Evolutionary conservation across 2,329 filamentous ascomycete genomes (phyloP).

Genomic region (Zasmidium cellare): DNA sequence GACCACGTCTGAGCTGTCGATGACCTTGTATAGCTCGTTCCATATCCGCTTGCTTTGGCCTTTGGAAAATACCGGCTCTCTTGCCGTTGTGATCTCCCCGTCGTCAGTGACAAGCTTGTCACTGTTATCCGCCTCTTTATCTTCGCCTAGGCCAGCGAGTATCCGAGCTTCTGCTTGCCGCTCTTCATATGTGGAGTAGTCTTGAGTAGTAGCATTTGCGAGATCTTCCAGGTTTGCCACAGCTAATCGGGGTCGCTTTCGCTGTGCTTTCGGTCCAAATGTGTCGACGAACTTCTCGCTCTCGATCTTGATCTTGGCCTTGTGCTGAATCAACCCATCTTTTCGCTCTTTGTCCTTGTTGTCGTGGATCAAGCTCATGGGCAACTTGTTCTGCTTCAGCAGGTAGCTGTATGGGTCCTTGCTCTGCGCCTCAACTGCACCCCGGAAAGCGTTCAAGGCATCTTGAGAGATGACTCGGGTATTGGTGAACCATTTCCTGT

Average conservation of each 20-base stretch:
- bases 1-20: slow-evolving; percentile 92
- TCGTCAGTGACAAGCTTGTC: slow-evolving; percentile 23
- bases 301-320: slow-evolving; percentile 91
- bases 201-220: slow-evolving; percentile 74
- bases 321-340: slow-evolving; percentile 87
- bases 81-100: slow-evolving; percentile 46
- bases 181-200: slow-evolving; percentile 79
- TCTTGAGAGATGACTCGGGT: slow-evolving; percentile 89
- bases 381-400: slow-evolving; percentile 95
- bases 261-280: slow-evolving; percentile 89
- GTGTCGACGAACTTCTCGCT: slow-evolving; percentile 81
- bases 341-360: slow-evolving; percentile 59
- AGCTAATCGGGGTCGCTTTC: slow-evolving; percentile 87
- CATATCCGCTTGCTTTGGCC: slow-evolving; percentile 94
- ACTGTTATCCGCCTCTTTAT: slow-evolving; percentile 23
- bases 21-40: slow-evolving; percentile 92
- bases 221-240: slow-evolving; percentile 81
- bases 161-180: slow-evolving; percentile 76
- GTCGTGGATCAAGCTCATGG: slow-evolving; percentile 90
- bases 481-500: slow-evolving; percentile 97
- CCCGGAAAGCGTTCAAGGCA: slow-evolving; percentile 80
- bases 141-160: slow-evolving; percentile 60
- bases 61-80: slow-evolving; percentile 81
- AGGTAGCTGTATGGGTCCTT: slow-evolving; percentile 90
- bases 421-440: slow-evolving; percentile 87